Evolutionary conservation across 2,329 filamentous ascomycete species (phyloP).

Genomic region (Colletotrichum salicis): DNA sequence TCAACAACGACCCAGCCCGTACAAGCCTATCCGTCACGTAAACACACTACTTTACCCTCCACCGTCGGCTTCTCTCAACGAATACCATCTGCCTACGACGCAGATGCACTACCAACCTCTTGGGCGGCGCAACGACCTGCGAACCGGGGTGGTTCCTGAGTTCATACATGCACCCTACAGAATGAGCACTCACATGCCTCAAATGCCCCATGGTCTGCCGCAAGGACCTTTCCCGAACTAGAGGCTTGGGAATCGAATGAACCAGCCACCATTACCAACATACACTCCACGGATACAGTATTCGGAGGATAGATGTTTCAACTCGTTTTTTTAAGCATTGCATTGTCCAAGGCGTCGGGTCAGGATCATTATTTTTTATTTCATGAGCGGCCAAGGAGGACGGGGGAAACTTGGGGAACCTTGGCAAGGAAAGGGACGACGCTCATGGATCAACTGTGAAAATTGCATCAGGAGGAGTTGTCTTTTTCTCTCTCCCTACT

Average conservation of each 20-base stretch:
- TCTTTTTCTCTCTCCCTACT: background rate
- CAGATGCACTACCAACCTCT: slow-evolving; percentile 88
- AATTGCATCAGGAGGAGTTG: slow-evolving; percentile 35
- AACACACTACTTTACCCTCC: slow-evolving; percentile 92
- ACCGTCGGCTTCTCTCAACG: slow-evolving; percentile 80
- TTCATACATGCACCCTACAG: slow-evolving; percentile 47
- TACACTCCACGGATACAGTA: background rate
- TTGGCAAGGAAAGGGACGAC: slow-evolving; percentile 18
- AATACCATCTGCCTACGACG: slow-evolving; percentile 74
- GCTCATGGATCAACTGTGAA: slow-evolving; percentile 20
- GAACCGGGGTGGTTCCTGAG: slow-evolving; percentile 77
- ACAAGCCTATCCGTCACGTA: slow-evolving; percentile 88
- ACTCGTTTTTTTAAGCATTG: slow-evolving; percentile 31
- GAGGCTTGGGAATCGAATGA: slow-evolving; percentile 36
- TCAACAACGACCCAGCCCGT: slow-evolving; percentile 89
- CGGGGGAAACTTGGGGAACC: background rate
- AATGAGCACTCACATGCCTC: slow-evolving; percentile 26
- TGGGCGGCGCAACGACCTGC: slow-evolving; percentile 74
- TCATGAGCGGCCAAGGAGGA: slow-evolving; percentile 5
- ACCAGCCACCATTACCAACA: background rate
- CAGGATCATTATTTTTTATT: slow-evolving; percentile 30
- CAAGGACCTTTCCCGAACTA: slow-evolving; percentile 51
- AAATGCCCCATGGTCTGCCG: slow-evolving; percentile 34
- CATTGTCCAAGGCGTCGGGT: slow-evolving; percentile 36
- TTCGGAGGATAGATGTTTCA: background rate